These are phyloP conservation scores for Colletotrichum sp. DNA, from an alignment of 2,329 filamentous ascomycete species.

Conservation along the genomic window DNA sequence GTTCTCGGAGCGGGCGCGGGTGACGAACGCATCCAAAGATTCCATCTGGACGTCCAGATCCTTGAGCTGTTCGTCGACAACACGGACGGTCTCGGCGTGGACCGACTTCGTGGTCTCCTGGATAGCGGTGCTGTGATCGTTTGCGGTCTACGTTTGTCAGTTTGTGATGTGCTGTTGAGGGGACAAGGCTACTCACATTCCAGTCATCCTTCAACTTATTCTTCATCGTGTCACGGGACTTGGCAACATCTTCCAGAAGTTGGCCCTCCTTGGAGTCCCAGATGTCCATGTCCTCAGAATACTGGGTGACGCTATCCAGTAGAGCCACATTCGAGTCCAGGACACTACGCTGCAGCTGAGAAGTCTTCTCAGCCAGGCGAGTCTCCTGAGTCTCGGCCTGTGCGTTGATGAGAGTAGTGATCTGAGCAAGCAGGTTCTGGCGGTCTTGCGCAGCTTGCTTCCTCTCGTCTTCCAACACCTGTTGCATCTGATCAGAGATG, in stretches of 20 bases:
- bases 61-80: conserved; percentile 87
- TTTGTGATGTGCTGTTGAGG: conserved; percentile 51
- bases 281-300: conserved; percentile 73
- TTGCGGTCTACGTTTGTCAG: conserved; percentile 62
- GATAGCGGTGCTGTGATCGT: conserved; percentile 82
- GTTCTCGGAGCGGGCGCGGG: conserved; percentile 81
- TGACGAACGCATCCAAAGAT: conserved; percentile 88
- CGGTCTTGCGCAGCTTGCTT: conserved; percentile 75
- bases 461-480: conserved; percentile 78
- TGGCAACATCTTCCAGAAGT: conserved; percentile 73
- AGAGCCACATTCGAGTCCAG: conserved; percentile 67
- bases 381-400: conserved; percentile 77
- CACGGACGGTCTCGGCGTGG: conserved; percentile 86
- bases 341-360: conserved; percentile 68
- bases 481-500: conserved; percentile 70
- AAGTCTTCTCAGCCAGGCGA: conserved; percentile 69
- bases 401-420: conserved; percentile 76
- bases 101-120: conserved; percentile 85
- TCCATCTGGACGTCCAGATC: conserved; percentile 90
- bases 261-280: conserved; percentile 75
- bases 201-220: conserved; percentile 86
- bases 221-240: conserved; percentile 80
- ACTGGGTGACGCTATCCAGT: conserved; percentile 68
- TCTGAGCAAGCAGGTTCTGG: conserved; percentile 75
- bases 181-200: conserved; percentile 68